Conservation (phyloP, 805 yeast genomes). For the Zygosaccharomyces kombuchaensis region DNA sequence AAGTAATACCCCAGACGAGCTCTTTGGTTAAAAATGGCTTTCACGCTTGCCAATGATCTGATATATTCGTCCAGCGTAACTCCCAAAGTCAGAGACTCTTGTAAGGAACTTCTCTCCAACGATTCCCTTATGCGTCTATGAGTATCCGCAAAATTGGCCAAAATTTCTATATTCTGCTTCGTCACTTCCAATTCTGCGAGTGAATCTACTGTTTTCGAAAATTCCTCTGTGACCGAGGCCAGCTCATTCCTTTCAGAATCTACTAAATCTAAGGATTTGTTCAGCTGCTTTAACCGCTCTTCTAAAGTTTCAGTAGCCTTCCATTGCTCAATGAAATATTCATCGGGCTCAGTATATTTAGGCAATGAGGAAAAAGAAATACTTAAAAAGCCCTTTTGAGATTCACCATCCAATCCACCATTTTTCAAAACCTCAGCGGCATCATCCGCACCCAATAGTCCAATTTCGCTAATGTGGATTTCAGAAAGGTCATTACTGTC, state of each 20-base stretch:
- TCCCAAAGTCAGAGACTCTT: slow-evolving; percentile 82
- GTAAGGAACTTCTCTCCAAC: slow-evolving; percentile 71
- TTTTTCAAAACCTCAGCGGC: slow-evolving; percentile 25
- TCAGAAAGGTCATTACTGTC: slow-evolving; percentile 39
- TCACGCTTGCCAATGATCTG: slow-evolving; percentile 69
- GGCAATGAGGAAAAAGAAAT: slow-evolving; percentile 60
- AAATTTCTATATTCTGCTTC: slow-evolving; percentile 55
- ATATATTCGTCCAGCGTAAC: slow-evolving; percentile 84
- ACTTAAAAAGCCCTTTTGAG: slow-evolving; percentile 62
- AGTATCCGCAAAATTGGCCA: slow-evolving; percentile 66
- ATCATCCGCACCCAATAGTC: slow-evolving; percentile 33
- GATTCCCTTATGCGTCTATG: slow-evolving; percentile 69
- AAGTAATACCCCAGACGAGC: slow-evolving; percentile 49
- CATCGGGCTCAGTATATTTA: slow-evolving; percentile 73
- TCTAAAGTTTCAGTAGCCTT: slow-evolving; percentile 68
- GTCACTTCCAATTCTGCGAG: slow-evolving; percentile 74
- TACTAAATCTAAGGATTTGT: slow-evolving; percentile 68
- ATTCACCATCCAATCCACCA: slow-evolving; percentile 44
- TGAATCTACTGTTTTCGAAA: slow-evolving; percentile 50
- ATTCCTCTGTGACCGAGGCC: slow-evolving; percentile 62
- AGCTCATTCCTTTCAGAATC: slow-evolving; percentile 74
- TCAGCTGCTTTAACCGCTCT: slow-evolving; percentile 61
- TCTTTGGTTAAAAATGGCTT: slow-evolving; percentile 70
- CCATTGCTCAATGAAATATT: slow-evolving; percentile 66
- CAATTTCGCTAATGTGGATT: slow-evolving; percentile 32